phyloP scores from a whole-genome alignment of 2,329 filamentous ascomycete genomes.

The Rhexocercosporidium sp. region DNA sequence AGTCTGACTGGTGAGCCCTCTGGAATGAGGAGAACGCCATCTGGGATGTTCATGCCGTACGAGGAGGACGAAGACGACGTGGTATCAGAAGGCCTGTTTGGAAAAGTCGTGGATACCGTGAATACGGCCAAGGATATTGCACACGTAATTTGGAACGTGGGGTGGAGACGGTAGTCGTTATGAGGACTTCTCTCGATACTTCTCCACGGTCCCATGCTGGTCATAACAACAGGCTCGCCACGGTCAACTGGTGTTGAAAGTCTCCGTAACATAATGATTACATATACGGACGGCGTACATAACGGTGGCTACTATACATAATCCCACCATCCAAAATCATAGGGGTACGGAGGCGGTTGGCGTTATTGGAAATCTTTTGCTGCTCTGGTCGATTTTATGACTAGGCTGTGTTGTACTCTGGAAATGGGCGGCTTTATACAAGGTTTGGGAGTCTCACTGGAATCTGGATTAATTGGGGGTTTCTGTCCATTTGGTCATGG shows the following conservation, averaged over 20 bases:
- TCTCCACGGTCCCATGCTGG: neutral
- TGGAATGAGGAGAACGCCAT: conserved; percentile 78
- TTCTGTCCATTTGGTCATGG: neutral
- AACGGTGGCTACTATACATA: conserved; percentile 26
- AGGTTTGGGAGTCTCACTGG: conserved; percentile 2
- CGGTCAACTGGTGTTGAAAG: conserved; percentile 6
- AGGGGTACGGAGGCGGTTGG: neutral
- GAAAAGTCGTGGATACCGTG: conserved; percentile 49
- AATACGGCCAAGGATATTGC: conserved; percentile 74
- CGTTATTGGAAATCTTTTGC: neutral
- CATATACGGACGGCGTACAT: conserved; percentile 30
- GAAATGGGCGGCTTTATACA: conserved; percentile 10
- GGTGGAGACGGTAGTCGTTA: conserved; percentile 40
- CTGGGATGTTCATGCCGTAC: conserved; percentile 91
- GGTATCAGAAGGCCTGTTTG: conserved; percentile 59
- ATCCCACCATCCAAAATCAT: conserved; percentile 17
- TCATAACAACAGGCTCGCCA: neutral
- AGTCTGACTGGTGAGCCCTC: conserved; percentile 53
- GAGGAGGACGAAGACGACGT: conserved; percentile 73
- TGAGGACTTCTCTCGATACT: conserved; percentile 15
- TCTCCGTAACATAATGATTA: conserved; percentile 25
- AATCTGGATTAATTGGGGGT: conserved; percentile 2
- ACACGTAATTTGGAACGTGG: conserved; percentile 72
- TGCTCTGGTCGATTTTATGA: conserved; percentile 4
- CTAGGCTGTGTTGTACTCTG: conserved; percentile 13